Conservation (phyloP, 306 rosid genomes). For the Pterocarpus macrocarpus region DNA sequence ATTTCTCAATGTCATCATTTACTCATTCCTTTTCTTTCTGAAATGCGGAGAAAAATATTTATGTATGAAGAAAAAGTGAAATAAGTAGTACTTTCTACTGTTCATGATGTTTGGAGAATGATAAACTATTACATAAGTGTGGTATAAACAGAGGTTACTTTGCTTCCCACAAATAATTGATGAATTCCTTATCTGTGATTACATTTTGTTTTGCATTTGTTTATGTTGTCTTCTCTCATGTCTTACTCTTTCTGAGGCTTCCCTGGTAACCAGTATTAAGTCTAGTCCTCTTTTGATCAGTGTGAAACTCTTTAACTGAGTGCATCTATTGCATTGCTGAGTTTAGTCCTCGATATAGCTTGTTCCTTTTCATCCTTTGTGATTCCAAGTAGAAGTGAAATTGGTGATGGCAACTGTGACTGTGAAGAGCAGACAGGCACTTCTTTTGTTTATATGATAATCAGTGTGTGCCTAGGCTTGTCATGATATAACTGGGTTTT, state of each 20-base stretch:
- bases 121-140: not conserved
- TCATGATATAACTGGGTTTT: constrained; percentile 30
- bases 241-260: not conserved
- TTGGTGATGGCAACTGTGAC: constrained; percentile 12
- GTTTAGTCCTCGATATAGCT: constrained; percentile 12
- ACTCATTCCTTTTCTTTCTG: not conserved
- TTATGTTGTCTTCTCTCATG: constrained; percentile 8
- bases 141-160: not conserved
- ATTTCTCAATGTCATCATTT: no score
- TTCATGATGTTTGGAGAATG: not conserved
- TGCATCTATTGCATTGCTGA: not conserved
- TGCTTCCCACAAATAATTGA: constrained; percentile 30
- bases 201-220: constrained; percentile 9
- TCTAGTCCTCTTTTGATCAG: not conserved
- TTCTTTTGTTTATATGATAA: not conserved
- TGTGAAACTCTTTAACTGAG: not conserved
- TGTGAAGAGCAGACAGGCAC: constrained; percentile 9
- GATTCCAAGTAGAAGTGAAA: constrained; percentile 16
- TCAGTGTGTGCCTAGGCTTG: constrained; percentile 21
- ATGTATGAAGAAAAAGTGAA: not conserved
- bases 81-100: not conserved
- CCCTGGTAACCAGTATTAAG: not conserved
- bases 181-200: constrained; percentile 1
- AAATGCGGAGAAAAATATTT: not conserved
- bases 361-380: constrained; percentile 18